Percentiles rank a stretch among this genome's conserved stretches.
Conservation (phyloP, 306 rosid species). For the Aeschynomene evenia region DNA sequence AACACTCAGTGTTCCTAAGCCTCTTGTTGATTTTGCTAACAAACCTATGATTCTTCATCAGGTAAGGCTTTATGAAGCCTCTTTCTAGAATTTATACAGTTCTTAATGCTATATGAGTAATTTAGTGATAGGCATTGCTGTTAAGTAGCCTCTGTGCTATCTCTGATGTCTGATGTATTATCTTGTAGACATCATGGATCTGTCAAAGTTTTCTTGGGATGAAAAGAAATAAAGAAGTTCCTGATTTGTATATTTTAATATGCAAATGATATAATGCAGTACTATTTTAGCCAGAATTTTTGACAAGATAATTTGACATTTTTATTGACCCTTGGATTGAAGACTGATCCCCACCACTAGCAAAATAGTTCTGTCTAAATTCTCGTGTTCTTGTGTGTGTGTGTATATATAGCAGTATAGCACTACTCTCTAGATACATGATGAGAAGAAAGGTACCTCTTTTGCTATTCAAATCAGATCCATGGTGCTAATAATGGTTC, state of each 20-base stretch:
- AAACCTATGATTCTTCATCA: constrained; percentile 99
- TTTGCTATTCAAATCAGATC: constrained; percentile 7
- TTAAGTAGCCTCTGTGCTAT: not conserved
- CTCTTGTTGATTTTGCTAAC: constrained; percentile 99
- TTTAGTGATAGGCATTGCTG: constrained; percentile 1
- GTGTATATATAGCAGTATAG: too few relatives aligned
- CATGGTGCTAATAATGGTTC: constrained; percentile 14
- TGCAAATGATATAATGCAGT: not conserved
- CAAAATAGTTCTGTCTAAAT: not conserved
- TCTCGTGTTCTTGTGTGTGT: too few relatives aligned
- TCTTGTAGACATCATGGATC: not conserved
- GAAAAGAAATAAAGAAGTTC: not conserved
- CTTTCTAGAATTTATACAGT: constrained; percentile 7
- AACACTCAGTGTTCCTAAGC: constrained; percentile 98
- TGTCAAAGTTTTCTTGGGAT: not conserved
- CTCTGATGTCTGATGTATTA: not conserved
- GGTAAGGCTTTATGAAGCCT: constrained; percentile 49
- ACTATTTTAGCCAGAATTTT: not conserved
- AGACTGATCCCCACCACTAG: not conserved
- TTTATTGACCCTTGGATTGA: constrained; percentile 9
- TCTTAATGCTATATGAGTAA: not conserved
- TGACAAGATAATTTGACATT: not conserved
- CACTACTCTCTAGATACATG: constrained; percentile 2
- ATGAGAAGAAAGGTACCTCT: not conserved
- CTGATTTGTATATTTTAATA: not conserved